Conservation (phyloP, 306 rosid species). For the Cucurbita maxima region DNA sequence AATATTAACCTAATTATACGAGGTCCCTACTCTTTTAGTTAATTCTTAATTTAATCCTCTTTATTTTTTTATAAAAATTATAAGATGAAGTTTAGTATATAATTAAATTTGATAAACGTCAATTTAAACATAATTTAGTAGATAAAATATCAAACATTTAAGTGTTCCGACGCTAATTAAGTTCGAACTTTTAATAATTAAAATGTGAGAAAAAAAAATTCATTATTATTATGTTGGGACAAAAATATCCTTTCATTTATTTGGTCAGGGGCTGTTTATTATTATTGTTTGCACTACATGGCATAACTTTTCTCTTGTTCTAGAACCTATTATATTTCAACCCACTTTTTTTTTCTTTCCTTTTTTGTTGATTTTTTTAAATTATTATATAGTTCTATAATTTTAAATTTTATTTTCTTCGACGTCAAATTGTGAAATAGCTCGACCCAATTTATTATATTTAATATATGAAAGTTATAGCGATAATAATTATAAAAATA, state of each 20-base stretch:
- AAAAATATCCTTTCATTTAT: neutral
- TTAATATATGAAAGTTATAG: too few species aligned
- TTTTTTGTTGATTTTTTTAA: neutral
- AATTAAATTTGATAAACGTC: neutral
- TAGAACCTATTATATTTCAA: neutral
- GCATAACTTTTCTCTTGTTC: neutral
- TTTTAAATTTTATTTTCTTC: neutral
- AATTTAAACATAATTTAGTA: too few species aligned
- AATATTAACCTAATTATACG: neutral
- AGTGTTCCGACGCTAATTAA: too few species aligned
- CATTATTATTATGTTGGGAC: conserved; percentile 4
- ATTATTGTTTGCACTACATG: neutral
- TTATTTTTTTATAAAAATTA: too few species aligned
- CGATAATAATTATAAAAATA: too few species aligned
- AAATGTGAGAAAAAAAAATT: neutral
- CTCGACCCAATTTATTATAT: too few species aligned
- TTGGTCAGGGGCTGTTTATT: neutral
- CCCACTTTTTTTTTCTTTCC: neutral
- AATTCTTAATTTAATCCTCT: neutral
- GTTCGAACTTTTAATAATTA: neutral
- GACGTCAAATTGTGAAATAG: neutral
- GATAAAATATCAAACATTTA: too few species aligned
- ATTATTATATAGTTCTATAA: neutral
- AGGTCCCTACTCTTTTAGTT: neutral
- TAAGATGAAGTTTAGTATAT: neutral